A percentile compares a stretch with the other conserved stretches of the same genome.
Conservation (phyloP, 768 basidiomycete species). For the Leucosporidium yakuticum region DNA sequence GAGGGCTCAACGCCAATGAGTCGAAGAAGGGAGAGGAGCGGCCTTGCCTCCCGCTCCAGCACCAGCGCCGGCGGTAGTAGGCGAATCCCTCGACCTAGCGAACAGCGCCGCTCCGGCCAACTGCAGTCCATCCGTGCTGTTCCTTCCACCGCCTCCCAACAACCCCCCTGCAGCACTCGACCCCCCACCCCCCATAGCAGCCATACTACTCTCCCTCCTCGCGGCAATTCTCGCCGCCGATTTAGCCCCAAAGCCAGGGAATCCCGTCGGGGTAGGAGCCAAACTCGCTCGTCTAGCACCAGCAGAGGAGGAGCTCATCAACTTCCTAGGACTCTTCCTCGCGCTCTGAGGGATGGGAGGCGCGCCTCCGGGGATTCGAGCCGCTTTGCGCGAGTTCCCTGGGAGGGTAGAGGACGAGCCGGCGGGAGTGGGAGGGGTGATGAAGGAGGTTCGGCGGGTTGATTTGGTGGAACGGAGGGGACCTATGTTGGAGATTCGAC, state of each 20-base stretch:
- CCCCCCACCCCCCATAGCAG: background rate
- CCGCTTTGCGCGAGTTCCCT: background rate
- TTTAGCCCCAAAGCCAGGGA: background rate
- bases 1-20: too few species aligned
- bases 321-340: conserved; percentile 29
- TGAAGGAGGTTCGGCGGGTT: conserved; percentile 17
- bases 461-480: conserved; percentile 28
- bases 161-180: background rate
- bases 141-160: too few species aligned
- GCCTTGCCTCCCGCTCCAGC: too few species aligned
- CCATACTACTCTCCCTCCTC: background rate
- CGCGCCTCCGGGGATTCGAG: background rate
- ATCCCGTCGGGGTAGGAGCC: too few species aligned
- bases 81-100: too few species aligned
- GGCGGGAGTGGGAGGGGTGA: background rate
- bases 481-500: conserved; percentile 30
- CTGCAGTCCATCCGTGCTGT: too few species aligned
- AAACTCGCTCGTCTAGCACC: background rate
- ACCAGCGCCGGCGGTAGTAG: too few species aligned
- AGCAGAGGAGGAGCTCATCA: background rate
- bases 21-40: too few species aligned
- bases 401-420: background rate
- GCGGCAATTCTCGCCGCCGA: conserved; percentile 1
- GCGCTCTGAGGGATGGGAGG: conserved; percentile 9
- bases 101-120: too few species aligned